These are phyloP conservation scores for Triadica sebifera DNA, from an alignment of 345 rosid species.

Conservation along the genomic window DNA sequence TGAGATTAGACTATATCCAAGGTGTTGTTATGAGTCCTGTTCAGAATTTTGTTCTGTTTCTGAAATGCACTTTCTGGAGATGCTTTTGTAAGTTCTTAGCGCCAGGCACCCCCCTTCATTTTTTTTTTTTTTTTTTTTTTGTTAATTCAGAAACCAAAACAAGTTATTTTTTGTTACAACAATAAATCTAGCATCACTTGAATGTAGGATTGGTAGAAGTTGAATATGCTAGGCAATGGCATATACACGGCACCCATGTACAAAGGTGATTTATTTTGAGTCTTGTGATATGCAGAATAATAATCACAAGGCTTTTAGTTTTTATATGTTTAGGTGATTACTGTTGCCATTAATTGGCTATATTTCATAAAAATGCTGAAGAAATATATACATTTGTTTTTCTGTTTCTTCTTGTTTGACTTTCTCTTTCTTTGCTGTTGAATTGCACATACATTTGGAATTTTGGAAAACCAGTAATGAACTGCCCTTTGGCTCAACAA, in stretches of 20 bases:
- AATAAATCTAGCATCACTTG: neutral
- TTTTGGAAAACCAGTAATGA: constrained; percentile 49
- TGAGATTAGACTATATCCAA: neutral
- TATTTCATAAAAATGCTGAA: no score
- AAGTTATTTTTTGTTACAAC: neutral
- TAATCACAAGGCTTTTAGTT: no score
- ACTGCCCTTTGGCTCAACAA: constrained; percentile 42
- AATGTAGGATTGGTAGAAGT: neutral
- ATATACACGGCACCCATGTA: neutral
- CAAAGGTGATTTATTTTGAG: neutral
- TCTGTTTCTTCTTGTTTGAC: neutral
- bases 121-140: no score
- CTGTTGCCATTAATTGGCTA: no score
- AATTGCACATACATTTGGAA: constrained; percentile 13
- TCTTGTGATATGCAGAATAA: no score
- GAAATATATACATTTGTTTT: neutral
- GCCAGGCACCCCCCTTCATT: no score
- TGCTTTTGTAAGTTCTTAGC: neutral
- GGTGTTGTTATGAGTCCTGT: neutral
- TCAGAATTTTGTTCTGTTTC: neutral
- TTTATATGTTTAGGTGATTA: no score
- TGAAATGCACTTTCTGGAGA: no score
- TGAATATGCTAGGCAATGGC: no score
- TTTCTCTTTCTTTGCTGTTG: constrained; percentile 13
- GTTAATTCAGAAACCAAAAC: neutral